phyloP scores from a whole-genome alignment of 495 filamentous ascomycete species.

The Xylona heveae region DNA sequence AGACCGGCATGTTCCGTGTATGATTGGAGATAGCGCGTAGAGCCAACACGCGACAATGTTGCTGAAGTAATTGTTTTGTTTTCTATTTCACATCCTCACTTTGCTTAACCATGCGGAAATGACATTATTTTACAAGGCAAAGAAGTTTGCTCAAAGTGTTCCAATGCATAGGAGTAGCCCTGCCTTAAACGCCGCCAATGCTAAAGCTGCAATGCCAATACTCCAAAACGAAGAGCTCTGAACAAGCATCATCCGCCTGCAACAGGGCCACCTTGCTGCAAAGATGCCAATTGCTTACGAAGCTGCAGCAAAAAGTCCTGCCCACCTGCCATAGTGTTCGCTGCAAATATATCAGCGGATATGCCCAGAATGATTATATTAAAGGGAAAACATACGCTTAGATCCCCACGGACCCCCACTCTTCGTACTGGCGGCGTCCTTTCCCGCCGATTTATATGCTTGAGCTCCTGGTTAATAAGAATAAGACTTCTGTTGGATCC shows the following conservation, averaged over 20 bases:
- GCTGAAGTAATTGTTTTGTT: too few relatives aligned
- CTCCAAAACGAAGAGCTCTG: too few relatives aligned
- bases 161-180: too few relatives aligned
- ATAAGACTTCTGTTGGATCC: background rate
- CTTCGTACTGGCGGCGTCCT: constrained; percentile 19
- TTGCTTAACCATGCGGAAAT: too few relatives aligned
- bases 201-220: too few relatives aligned
- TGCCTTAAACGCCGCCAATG: too few relatives aligned
- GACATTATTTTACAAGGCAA: too few relatives aligned
- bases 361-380: background rate
- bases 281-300: constrained; percentile 24
- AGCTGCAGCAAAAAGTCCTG: constrained; percentile 33
- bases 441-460: constrained; percentile 7
- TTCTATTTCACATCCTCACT: too few relatives aligned
- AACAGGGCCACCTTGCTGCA: constrained; percentile 20
- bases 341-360: constrained; percentile 10
- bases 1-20: too few relatives aligned
- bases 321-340: constrained; percentile 29
- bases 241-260: constrained; percentile 27
- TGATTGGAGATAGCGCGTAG: too few relatives aligned
- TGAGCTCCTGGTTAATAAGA: background rate
- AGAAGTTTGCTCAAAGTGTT: too few relatives aligned
- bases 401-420: constrained; percentile 25
- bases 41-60: too few relatives aligned
- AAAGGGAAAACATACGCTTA: constrained; percentile 19